Evolutionary conservation across 129 eudicot genomes (phyloP), one percentile per base, ranked within the genome.

Genomic region (Helichrysum umbraculigerum): DNA sequence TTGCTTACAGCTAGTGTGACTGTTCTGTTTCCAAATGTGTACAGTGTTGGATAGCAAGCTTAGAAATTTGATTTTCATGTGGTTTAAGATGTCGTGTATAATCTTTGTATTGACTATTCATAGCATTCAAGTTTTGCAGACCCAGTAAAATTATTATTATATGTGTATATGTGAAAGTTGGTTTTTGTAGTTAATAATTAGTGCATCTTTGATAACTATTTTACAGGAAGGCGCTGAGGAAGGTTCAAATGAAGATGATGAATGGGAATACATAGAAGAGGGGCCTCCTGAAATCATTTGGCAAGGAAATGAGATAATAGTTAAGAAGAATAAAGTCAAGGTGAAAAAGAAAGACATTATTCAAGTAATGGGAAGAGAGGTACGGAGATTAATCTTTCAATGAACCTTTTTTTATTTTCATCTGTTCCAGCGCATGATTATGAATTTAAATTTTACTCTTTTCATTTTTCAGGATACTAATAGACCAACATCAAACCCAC

Each of bases 211-310:
- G 21, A 34, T 25, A 64, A 54, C 59, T 30, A 33, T 72, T 69
- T 22, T 65, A 50, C 86, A 94, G 98, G 90, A 50, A 64, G 85
- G 78, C 63, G 33, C 66, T 44, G 91, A 83, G 81, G 81, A 84
- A 57, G 97, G 83, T 72, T 51, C 60, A 37, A 75, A 83, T 79
- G 92, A 87, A 51, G 94, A 91, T 73, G 93, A 83, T 71, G 91
- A 85, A 21, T 95, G 97, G 97, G 99, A 95, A 66, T 95, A 95
- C 54, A 81, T 91, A 79, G 99, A 95, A 75, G 96, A 93, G 72
- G 99, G 99, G 39, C 99, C 99, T 74, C 97, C 99, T 7, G 97
- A 95, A 80, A 91, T 95, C 80, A 95, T 95, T 65, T 95, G 99
- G 99, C 91, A 89, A 80, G 99, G 97, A 41, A 95, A 95, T 67